phyloP scores from a whole-genome alignment of 768 basidiomycete genomes.

The Albatrellus ellisii region DNA sequence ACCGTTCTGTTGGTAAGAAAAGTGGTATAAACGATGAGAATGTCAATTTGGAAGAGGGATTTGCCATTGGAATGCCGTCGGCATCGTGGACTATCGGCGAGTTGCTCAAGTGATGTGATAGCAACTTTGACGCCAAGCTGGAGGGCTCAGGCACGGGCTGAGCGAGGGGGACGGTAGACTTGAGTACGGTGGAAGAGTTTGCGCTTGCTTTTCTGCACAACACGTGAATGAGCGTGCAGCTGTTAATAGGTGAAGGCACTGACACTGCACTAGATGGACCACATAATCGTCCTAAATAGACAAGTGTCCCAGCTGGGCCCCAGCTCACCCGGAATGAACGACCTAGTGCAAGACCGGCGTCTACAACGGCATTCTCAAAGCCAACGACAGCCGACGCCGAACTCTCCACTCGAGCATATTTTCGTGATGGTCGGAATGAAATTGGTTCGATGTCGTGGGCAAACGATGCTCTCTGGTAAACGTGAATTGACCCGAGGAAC shows the following conservation, averaged over 20 bases:
- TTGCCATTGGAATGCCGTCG: conserved; percentile 55
- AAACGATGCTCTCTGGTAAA: conserved; percentile 60
- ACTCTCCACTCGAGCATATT: conserved; percentile 64
- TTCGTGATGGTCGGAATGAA: conserved; percentile 60
- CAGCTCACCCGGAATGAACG: conserved; percentile 85
- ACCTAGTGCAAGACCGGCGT: conserved; percentile 79
- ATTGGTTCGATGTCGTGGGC: conserved; percentile 58
- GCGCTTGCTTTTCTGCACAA: conserved; percentile 34
- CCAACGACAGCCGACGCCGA: conserved; percentile 52
- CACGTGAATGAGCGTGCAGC: background rate
- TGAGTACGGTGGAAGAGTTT: conserved; percentile 48
- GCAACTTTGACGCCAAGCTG: conserved; percentile 41
- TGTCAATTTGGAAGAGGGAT: conserved; percentile 46
- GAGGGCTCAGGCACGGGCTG: conserved; percentile 21
- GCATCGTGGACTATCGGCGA: conserved; percentile 63
- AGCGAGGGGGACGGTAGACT: conserved; percentile 33
- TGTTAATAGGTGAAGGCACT: conserved; percentile 18
- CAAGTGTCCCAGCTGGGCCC: conserved; percentile 70
- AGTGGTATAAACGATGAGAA: conserved; percentile 70
- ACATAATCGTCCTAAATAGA: conserved; percentile 68
- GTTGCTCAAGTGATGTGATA: conserved; percentile 65
- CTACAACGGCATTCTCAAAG: conserved; percentile 51
- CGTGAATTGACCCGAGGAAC: conserved; percentile 3
- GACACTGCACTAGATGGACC: conserved; percentile 39
- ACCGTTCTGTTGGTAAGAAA: conserved; percentile 57